Base-by-base conservation (phyloP, 129 eudicot species). In the Flaveria robusta region DNA sequence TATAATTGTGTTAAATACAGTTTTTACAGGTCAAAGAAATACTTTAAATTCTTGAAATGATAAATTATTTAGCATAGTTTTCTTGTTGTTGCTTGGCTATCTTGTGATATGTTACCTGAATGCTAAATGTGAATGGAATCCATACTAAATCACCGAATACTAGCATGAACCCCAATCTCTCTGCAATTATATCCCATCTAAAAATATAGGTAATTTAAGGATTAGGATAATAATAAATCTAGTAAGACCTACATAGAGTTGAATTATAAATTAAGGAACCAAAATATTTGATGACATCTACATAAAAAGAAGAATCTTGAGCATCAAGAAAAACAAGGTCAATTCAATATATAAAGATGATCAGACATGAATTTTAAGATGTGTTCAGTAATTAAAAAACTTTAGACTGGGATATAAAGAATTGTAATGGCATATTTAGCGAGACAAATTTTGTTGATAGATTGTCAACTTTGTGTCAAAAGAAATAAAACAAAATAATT, bases 171-270 rank as follows among this genome's bases (percentile, higher is more conserved):
- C 99, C 99, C 80, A 95, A 85, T 77, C 96, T 89, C 76, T 95
- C 99, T 51, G 97, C 99, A 72, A 95, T 95, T 79, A 95, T 95
- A 79, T 95, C 99, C 99, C 99, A 95, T 74, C 99, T 95, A 74
- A 50, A 82, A 76, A 62, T 66, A 68, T 24, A 54, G 16, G 58
- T 24, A 37, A 66, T 56, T 29, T 10, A 59, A 47, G 50, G 66
- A 77, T 81, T 59, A 60, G 19, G 31, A 49, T 11, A 62, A 47
- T 14, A 29, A 68, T 55, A 41, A 65, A 51, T 42, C 4, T 68
- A 74, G 60, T 71, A 45, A 78, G 65, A 34, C 71, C 58, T 47
- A 50, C 43, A 37, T 19, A 37, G 31, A 66, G 74, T 55, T 45
- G 60, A 67, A 77, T n/a, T 24, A 67, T 47, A 19, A 4, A 34